Base-by-base conservation (phyloP, 345 rosid species). In the Hibiscus trionum region DNA sequence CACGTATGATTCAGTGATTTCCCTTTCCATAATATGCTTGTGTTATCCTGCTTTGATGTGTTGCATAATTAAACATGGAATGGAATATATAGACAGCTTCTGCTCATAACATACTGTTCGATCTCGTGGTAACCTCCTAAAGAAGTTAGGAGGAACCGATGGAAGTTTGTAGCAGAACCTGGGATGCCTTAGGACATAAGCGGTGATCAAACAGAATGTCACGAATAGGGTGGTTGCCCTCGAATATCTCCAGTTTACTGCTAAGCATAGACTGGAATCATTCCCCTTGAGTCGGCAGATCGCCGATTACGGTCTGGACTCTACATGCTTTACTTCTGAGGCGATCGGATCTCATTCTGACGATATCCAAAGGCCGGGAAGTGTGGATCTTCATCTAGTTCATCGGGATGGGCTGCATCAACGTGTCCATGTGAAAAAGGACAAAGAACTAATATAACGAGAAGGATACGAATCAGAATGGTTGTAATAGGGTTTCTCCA, bases 391-490 rank as follows among this genome's bases (percentile, higher is more conserved):
- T 93, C 98, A 33, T 93, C 98, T 12, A 91, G 86, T 80, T 93
- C 98, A 24, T 91, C 97, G 0, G 97, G 98, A 70, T 88, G 91
- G 29, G 83, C 93, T 50, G 90, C 84, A 68, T 94, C 96, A 0
- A 95, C 98, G 92, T 86, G 82, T 94, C 98, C 98, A 94, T 94
- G 88, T 94, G 89, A 44, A 96, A 95, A 33, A 1, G 99, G 99
- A 68, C 88, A 91, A 24, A 91, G 85, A 52, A 90, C 87, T 47
- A 95, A 82, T 73, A 95, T 95, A 50, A 92, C 77, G 73, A 88
- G 87, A 26, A 95, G 1, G 81, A 27, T 27, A 81, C 92, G 99
- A 68, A 95, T 88, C 50, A 95, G 81, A 27, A 95, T 79, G 10
- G 97, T 84, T 12, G 99, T 95, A 52, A 93, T 79, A 35, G 99